Evolutionary conservation across 2,329 filamentous ascomycete species (phyloP).

Genomic region (Waltergamsia citrina): DNA sequence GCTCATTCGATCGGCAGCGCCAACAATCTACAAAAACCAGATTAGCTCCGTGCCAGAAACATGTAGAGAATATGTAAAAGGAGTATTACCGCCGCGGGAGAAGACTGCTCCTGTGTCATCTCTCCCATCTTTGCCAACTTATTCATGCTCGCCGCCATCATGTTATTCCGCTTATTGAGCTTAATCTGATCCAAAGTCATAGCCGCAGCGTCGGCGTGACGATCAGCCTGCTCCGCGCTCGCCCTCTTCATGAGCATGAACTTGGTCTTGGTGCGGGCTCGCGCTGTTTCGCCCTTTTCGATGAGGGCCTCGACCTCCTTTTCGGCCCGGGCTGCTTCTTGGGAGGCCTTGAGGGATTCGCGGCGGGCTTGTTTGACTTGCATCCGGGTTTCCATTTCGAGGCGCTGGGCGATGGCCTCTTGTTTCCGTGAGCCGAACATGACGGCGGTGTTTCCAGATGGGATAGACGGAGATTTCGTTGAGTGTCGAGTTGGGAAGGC

Average conservation of each 20-base stretch:
- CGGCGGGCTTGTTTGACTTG: conserved; percentile 53
- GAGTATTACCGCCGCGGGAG: no score
- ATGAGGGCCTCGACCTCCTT: conserved; percentile 55
- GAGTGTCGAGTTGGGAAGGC: no score
- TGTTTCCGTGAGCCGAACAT: no score
- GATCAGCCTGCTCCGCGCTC: conserved; percentile 53
- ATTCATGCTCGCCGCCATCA: conserved; percentile 58
- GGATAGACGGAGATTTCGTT: no score
- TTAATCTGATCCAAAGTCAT: conserved; percentile 51
- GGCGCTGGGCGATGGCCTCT: no score
- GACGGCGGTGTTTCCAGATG: no score
- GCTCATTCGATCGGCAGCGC: no score
- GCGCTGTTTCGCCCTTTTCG: conserved; percentile 53
- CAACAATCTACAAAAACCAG: no score
- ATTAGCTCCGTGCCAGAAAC: no score
- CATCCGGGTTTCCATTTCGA: conserved; percentile 55
- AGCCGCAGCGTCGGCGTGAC: conserved; percentile 56
- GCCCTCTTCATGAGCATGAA: conserved; percentile 53
- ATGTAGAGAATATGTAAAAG: no score
- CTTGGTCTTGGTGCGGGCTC: conserved; percentile 55
- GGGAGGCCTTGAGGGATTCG: conserved; percentile 49
- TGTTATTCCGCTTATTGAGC: conserved; percentile 56
- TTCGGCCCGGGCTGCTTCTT: conserved; percentile 50
- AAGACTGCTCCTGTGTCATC: no score
- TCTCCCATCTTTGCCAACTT: no score